phyloP scores from a whole-genome alignment of 2,329 filamentous ascomycete genomes.

The Aspergillus clavatus region DNA sequence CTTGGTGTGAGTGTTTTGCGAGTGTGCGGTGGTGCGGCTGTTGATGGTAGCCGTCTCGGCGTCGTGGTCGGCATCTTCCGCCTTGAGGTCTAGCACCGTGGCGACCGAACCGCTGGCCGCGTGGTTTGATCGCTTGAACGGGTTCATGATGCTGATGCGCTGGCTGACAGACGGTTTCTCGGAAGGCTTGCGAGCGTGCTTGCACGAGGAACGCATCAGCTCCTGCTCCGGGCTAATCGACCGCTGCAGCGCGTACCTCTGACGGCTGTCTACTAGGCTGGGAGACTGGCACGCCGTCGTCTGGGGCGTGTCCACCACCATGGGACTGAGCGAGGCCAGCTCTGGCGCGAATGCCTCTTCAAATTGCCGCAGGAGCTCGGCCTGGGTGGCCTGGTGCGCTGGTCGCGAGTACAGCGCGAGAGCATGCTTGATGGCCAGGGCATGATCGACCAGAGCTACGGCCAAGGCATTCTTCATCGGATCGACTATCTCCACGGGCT shows the following conservation, averaged over 20 bases:
- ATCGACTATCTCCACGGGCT: conserved; percentile 47
- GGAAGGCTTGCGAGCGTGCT: conserved; percentile 29
- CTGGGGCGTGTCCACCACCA: conserved; percentile 36
- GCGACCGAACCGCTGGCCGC: conserved; percentile 32
- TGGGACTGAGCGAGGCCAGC: conserved; percentile 56
- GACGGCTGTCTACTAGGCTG: conserved; percentile 22
- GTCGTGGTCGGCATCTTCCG: conserved; percentile 22
- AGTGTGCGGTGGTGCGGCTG: conserved; percentile 34
- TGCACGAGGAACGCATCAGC: conserved; percentile 28
- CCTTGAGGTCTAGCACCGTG: conserved; percentile 28
- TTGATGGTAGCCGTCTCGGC: conserved; percentile 36
- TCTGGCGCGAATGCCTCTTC: conserved; percentile 54
- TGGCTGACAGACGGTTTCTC: conserved; percentile 37
- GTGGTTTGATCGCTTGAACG: conserved; percentile 40
- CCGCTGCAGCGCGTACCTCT: conserved; percentile 21
- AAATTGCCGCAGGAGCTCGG: conserved; percentile 36
- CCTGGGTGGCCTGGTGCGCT: conserved; percentile 47
- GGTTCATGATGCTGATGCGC: conserved; percentile 41
- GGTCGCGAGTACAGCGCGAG: conserved; percentile 62
- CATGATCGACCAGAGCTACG: conserved; percentile 83
- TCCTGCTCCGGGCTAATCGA: conserved; percentile 35
- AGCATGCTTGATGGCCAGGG: conserved; percentile 79
- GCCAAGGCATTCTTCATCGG: conserved; percentile 72
- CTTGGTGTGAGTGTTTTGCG: conserved; percentile 32
- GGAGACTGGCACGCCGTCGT: conserved; percentile 39